Evolutionary conservation across 2,329 filamentous ascomycete species (phyloP).

Genomic region (Botrytis sinoallii): DNA sequence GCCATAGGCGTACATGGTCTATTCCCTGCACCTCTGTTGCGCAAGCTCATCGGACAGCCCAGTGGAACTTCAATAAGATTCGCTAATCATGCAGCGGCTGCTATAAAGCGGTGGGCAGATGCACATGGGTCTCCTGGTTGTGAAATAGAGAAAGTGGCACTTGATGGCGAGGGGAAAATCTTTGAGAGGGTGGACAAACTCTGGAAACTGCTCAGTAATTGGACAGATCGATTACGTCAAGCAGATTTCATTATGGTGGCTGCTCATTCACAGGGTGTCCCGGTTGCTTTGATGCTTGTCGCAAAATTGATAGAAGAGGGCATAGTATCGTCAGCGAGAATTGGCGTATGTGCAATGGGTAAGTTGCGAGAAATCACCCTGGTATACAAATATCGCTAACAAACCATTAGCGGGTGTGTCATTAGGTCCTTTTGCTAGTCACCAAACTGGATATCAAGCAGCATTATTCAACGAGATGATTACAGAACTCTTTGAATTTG

Average conservation of each 20-base stretch:
- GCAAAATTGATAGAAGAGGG: conserved; percentile 91
- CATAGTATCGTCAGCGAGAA: conserved; percentile 69
- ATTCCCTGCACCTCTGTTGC: conserved; percentile 81
- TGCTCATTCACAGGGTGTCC: conserved; percentile 93
- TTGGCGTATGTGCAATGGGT: conserved; percentile 81
- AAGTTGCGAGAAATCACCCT: conserved; percentile 28
- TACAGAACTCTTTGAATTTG: conserved; percentile 94
- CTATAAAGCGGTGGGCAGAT: conserved; percentile 80
- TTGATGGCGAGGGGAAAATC: conserved; percentile 94
- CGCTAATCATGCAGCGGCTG: conserved; percentile 78
- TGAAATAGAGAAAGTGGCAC: conserved; percentile 87
- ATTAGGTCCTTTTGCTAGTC: conserved; percentile 74
- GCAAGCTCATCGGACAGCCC: conserved; percentile 89
- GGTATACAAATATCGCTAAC: background rate
- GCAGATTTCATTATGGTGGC: conserved; percentile 91
- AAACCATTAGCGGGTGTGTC: conserved; percentile 76
- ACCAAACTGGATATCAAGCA: conserved; percentile 19
- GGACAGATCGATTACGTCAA: conserved; percentile 83
- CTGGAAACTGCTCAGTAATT: conserved; percentile 92
- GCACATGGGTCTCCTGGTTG: conserved; percentile 68
- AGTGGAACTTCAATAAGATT: conserved; percentile 95
- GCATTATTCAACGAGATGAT: conserved; percentile 80
- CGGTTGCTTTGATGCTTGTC: conserved; percentile 86
- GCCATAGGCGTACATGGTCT: conserved; percentile 94
- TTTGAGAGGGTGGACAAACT: conserved; percentile 84